Base-by-base conservation (phyloP, 208 protist genomes). In the Wallacemonas sp. region DNA sequence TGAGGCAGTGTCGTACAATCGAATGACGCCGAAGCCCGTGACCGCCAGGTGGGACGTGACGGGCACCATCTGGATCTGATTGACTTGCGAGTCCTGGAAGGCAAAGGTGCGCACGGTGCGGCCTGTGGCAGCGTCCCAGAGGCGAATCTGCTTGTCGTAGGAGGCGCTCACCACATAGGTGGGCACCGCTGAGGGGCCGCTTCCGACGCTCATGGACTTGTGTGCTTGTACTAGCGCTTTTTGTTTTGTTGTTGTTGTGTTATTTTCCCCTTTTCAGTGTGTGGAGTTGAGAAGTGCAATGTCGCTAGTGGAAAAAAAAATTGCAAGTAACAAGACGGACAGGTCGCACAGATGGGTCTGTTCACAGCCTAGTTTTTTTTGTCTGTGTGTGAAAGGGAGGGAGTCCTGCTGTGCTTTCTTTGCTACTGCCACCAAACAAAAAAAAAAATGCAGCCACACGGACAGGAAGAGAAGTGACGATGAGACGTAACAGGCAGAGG, bases 71-170 rank as follows among this genome's bases (percentile, higher is more conserved):
- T 77, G 72, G 11, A 95, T 39, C n/a, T 72, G 75, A 67, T 95
- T 95, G 26, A 95, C 79, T 62, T 95, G 89, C 12, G 84, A 92
- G 65, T 92, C 89, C 23, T 77, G 75, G 48, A 95, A 95, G 1
- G 75, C 50, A 54, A 95, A 90, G 70, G 70, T 77, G 45, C 87
- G 78, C 26, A 92, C 72, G 0, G 79, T 93, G 36, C 87, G 84
- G n/a, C 86, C 84, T 1, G 77, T 79, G 0, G 81, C 72, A 0
- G 77, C 79, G 48, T 95, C 85, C 87, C 89, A 95, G 41, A 91
- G 77, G 29, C 86, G 89, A 23, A 95, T 81, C 65, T 95, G 83
- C 68, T 91, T 92, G 66, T 95, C 89, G 48, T 95, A 95, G 2
- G 89, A 95, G 11, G 89, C 89, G 23, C 82, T 86, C 18, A 95